Evolutionary conservation across 495 filamentous ascomycete genomes (phyloP).

Genomic region (Neurospora terricola): DNA sequence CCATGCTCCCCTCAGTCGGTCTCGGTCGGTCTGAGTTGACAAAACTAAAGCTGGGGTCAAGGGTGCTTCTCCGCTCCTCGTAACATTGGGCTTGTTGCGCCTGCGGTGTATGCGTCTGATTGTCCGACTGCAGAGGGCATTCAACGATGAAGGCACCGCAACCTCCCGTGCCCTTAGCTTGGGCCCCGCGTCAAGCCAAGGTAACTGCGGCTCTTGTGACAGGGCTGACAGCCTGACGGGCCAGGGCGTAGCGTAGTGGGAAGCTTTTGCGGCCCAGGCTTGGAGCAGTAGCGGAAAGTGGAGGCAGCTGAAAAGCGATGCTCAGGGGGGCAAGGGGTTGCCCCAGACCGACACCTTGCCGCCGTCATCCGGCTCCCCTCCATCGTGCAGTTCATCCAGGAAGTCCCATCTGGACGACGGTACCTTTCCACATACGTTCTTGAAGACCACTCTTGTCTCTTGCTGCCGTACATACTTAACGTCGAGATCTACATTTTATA

Average conservation of each 20-base stretch:
- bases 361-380: background rate
- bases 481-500: background rate
- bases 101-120: background rate
- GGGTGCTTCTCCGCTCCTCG: background rate
- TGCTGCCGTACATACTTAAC: background rate
- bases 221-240: background rate
- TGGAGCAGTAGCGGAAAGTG: background rate
- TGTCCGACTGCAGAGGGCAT: background rate
- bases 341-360: background rate
- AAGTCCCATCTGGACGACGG: background rate
- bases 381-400: background rate
- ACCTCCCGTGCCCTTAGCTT: background rate
- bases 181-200: background rate
- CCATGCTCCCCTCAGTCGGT: background rate
- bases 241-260: background rate
- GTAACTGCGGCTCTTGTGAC: background rate
- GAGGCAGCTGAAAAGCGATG: background rate
- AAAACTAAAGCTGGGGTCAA: background rate
- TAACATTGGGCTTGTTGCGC: background rate
- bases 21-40: background rate
- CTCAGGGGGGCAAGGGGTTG: background rate
- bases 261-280: background rate
- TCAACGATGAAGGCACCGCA: background rate
- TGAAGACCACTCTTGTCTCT: background rate
- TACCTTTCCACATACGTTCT: background rate